Base-by-base conservation (phyloP, 78 protist genomes). In the Dictyostelium firmibasis region DNA sequence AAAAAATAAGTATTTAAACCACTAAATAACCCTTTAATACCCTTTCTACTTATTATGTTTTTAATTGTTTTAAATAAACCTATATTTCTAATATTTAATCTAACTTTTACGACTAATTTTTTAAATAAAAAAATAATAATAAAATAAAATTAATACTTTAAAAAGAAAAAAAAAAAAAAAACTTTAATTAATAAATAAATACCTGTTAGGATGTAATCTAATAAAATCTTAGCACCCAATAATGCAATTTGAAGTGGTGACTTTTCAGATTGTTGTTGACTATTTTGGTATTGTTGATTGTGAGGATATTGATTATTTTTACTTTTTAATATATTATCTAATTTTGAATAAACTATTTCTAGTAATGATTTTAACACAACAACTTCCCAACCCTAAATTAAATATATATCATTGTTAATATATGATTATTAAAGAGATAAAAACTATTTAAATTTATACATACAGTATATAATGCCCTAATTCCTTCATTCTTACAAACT, bases 201-300 rank as follows among this genome's bases (percentile, higher is more conserved):
- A 88, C 93, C 93, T 60, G 85, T 88, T 67, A 88, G 43, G 3
- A 88, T 88, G 79, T 88, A 88, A 79, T 88, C 93, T n/a, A 88
- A 88, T 78, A 76, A 41, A 43, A 88, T 79, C 20, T 79, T 88
- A 31, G 78, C 53, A 88, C 93, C 69, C 9, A 88, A 20, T 64
- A 88, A 79, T 60, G 81, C 3, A 16, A 88, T 88, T 79, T 88
- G 93, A 23, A 67, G 25, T 62, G 86, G 86, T 78, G 93, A 88
- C 33, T 88, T 88, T 18, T 88, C 86, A 33, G 50, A 35, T 13
- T 29, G 41, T 75, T 33, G 69, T 29, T 81, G 62, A 9, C 11
- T 33, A 35, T 77, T 23, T 23, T 38, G 29, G 4, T 33, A 41
- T 77, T 38, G 29, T 74, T 74, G 25, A 36, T 75, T 25, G 44